phyloP scores from a whole-genome alignment of 176 grass and related monocot genomes.

The Triticum monococcum region DNA sequence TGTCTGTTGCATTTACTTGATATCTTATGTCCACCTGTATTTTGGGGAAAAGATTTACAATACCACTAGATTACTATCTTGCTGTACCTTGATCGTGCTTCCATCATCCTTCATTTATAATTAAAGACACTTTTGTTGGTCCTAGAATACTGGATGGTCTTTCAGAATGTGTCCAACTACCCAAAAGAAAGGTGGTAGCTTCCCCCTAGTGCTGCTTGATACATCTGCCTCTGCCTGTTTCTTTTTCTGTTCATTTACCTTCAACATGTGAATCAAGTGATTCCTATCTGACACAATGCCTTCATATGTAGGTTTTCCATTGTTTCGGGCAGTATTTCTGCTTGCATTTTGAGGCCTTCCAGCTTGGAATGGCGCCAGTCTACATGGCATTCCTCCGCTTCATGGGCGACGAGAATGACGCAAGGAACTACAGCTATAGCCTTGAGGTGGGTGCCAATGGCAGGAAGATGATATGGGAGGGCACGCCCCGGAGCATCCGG shows the following conservation, averaged over 20 bases:
- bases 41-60: neutral
- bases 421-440: constrained; percentile 23
- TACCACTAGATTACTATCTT: neutral
- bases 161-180: neutral
- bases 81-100: neutral
- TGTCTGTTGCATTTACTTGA: neutral
- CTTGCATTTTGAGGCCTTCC: constrained; percentile 39
- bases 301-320: constrained; percentile 30
- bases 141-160: neutral
- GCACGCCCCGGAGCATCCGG: constrained; percentile 22
- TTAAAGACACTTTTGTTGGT: neutral
- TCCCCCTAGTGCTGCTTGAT: constrained; percentile 1
- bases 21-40: neutral
- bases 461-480: constrained; percentile 41
- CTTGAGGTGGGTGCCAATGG: constrained; percentile 36
- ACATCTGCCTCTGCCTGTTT: neutral
- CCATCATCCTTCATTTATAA: constrained; percentile 4
- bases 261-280: neutral
- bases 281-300: neutral
- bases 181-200: neutral
- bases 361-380: constrained; percentile 30
- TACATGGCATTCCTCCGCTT: constrained; percentile 38
- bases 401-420: constrained; percentile 30
- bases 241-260: neutral
- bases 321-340: constrained; percentile 40